Conservation (phyloP, 768 basidiomycete genomes). For the Tricholoma bakamatsutake region DNA sequence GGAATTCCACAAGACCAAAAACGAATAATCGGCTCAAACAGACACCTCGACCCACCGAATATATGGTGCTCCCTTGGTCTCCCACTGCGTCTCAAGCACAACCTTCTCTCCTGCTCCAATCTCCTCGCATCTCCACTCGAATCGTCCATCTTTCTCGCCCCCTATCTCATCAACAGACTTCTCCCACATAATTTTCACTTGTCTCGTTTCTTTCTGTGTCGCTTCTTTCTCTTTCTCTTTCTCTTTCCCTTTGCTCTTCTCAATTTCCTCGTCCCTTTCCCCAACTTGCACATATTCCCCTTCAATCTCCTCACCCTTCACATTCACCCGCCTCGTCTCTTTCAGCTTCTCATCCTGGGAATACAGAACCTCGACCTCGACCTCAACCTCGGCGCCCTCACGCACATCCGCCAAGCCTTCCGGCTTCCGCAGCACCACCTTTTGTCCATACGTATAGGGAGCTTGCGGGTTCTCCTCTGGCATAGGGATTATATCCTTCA, state of each 20-base stretch:
- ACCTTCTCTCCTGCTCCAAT: conserved; percentile 38
- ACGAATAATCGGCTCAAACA: neutral
- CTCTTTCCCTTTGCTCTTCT: neutral
- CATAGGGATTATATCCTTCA: conserved; percentile 42
- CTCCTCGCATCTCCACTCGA: conserved; percentile 44
- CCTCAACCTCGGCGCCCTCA: conserved; percentile 30
- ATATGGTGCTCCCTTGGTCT: conserved; percentile 38
- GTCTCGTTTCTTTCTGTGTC: conserved; percentile 5
- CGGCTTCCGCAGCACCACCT: conserved; percentile 42
- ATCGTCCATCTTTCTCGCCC: conserved; percentile 49
- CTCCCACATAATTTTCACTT: conserved; percentile 29
- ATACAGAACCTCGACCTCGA: conserved; percentile 10
- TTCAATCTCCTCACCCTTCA: neutral
- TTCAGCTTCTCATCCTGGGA: neutral
- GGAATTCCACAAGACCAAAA: neutral
- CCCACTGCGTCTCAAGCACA: conserved; percentile 44
- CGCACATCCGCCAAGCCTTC: conserved; percentile 39
- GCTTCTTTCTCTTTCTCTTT: conserved; percentile 27
- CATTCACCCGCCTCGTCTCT: neutral
- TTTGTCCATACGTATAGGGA: conserved; percentile 13
- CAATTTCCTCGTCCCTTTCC: neutral
- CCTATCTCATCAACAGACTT: conserved; percentile 36
- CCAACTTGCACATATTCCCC: neutral
- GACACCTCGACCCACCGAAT: conserved; percentile 20
- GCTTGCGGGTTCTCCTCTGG: conserved; percentile 27